A percentile compares a stretch with the other conserved stretches of the same genome.
These are phyloP conservation scores for Circinella umbellata DNA, from an alignment of 371 early-diverging fungal genomes.

Conservation along the genomic window DNA sequence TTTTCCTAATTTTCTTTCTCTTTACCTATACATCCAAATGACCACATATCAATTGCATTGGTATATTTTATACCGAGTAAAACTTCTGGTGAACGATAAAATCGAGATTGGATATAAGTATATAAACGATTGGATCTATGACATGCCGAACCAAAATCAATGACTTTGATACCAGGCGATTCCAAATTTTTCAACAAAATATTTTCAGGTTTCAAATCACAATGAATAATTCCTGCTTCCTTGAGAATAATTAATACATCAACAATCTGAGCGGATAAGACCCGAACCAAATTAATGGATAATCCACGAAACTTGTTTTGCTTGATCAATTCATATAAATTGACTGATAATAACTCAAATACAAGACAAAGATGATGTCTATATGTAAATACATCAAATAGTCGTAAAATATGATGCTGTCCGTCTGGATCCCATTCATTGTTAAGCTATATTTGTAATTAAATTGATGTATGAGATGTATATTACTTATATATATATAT, in stretches of 20 bases:
- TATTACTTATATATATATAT: too few relatives aligned
- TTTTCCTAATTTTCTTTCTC: neutral
- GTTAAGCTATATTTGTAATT: slow-evolving; percentile 65
- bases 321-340: slow-evolving; percentile 97
- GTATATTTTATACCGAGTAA: slow-evolving; percentile 89
- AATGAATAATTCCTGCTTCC: slow-evolving; percentile 91
- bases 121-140: slow-evolving; percentile 89
- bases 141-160: slow-evolving; percentile 99
- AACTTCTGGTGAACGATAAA: slow-evolving; percentile 98
- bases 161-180: slow-evolving; percentile 93
- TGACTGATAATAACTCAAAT: slow-evolving; percentile 94
- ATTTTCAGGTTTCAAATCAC: slow-evolving; percentile 99
- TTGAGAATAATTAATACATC: slow-evolving; percentile 83
- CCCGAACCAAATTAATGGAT: slow-evolving; percentile 85
- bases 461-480: too few relatives aligned
- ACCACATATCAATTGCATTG: slow-evolving; percentile 99
- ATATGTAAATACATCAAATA: slow-evolving; percentile 94
- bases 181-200: slow-evolving; percentile 86
- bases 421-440: slow-evolving; percentile 81
- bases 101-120: slow-evolving; percentile 97
- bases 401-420: slow-evolving; percentile 85
- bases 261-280: slow-evolving; percentile 89
- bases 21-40: slow-evolving; percentile 91
- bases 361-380: slow-evolving; percentile 95
- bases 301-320: slow-evolving; percentile 96